Conservation (phyloP, 202 grass and related monocot species). For the Schoenoplectus tabernaemontani region DNA sequence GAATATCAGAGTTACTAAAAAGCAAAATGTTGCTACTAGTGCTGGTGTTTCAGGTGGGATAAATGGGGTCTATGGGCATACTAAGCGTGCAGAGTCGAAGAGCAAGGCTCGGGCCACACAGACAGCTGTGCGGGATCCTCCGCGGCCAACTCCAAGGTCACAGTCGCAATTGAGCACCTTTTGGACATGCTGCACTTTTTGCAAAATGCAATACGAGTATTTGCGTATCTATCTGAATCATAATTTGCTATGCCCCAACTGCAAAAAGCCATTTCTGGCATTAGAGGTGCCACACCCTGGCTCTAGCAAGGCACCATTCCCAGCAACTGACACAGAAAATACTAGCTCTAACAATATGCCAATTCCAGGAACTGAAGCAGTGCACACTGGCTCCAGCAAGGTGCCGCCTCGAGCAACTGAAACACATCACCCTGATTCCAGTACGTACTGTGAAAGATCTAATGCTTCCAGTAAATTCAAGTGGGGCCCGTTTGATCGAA, state of each 20-base stretch:
- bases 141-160: conserved; percentile 8
- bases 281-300: conserved; percentile 30
- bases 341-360: conserved; percentile 24
- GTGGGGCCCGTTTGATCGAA: conserved; percentile 16
- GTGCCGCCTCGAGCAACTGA: neutral
- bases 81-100: conserved; percentile 29
- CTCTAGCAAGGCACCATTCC: conserved; percentile 7
- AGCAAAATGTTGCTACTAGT: conserved; percentile 25
- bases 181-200: conserved; percentile 82
- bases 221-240: conserved; percentile 64
- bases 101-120: conserved; percentile 22
- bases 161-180: conserved; percentile 40
- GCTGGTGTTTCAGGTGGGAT: conserved; percentile 42
- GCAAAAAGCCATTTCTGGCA: conserved; percentile 69
- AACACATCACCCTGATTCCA: neutral
- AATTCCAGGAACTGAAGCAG: conserved; percentile 45
- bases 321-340: neutral
- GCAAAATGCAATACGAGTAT: conserved; percentile 95
- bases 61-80: conserved; percentile 30
- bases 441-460: neutral
- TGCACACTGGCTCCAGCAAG: conserved; percentile 1
- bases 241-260: conserved; percentile 69
- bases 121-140: neutral
- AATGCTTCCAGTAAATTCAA: conserved; percentile 3
- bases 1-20: conserved; percentile 25